Evolutionary conservation across 2,329 filamentous ascomycete genomes (phyloP).

Genomic region (Aspergillus pseudonomiae): DNA sequence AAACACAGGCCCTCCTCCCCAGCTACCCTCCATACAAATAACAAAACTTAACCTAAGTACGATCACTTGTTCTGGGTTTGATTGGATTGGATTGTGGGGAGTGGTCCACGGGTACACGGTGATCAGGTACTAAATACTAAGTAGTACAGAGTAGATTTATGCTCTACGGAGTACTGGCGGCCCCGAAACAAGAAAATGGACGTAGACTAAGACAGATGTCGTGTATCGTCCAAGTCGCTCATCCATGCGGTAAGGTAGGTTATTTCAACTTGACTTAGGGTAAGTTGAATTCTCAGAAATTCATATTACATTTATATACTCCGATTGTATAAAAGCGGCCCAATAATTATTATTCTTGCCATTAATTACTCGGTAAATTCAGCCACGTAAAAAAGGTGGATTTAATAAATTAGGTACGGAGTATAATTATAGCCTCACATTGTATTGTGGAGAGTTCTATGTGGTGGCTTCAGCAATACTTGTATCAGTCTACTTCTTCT

Average conservation of each 20-base stretch:
- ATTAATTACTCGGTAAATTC: neutral
- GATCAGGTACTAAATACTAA: too few relatives aligned
- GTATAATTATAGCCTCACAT: too few relatives aligned
- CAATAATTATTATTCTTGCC: too few relatives aligned
- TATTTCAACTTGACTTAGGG: neutral
- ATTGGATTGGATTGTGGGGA: too few relatives aligned
- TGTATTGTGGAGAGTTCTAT: neutral
- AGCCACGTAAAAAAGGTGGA: neutral
- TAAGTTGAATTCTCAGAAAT: neutral
- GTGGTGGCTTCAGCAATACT: neutral
- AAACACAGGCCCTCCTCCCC: neutral
- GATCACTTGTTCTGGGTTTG: neutral
- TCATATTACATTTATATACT: neutral
- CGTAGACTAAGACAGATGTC: neutral
- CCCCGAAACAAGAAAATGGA: neutral
- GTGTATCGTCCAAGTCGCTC: neutral
- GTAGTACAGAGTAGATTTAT: too few relatives aligned
- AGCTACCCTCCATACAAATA: neutral
- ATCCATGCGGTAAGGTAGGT: neutral
- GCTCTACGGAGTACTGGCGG: too few relatives aligned
- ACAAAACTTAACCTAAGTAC: neutral
- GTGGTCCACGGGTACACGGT: too few relatives aligned
- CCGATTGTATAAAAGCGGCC: neutral
- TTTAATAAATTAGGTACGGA: neutral
- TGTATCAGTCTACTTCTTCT: too few relatives aligned